Percentiles rank a stretch among this genome's conserved stretches.
These are phyloP conservation scores for Chaetomium fimeti DNA, from an alignment of 495 filamentous ascomycete genomes.

Conservation along the genomic window DNA sequence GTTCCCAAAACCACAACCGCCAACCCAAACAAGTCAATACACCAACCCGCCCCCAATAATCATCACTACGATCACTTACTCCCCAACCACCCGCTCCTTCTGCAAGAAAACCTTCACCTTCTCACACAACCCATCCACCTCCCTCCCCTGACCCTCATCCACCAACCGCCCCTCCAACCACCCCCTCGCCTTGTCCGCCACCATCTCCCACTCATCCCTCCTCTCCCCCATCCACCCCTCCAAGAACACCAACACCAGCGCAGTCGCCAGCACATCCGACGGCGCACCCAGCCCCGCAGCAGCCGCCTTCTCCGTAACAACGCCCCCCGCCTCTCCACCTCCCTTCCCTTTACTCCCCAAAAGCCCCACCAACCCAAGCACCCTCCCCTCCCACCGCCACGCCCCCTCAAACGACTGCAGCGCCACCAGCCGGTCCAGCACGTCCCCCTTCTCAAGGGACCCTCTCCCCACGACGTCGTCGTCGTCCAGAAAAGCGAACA, in stretches of 20 bases:
- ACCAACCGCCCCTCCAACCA: constrained; percentile 37
- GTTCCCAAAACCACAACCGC: too few species aligned
- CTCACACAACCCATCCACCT: neutral
- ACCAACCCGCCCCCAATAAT: too few species aligned
- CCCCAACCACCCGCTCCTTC: neutral
- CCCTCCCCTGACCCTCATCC: neutral
- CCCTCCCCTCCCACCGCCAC: constrained; percentile 38
- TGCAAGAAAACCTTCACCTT: neutral
- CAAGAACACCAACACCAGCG: constrained; percentile 51
- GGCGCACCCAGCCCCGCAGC: constrained; percentile 5
- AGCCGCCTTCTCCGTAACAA: constrained; percentile 11
- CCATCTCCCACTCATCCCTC: constrained; percentile 56
- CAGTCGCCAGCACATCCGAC: constrained; percentile 43
- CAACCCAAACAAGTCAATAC: too few species aligned
- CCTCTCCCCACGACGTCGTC: neutral
- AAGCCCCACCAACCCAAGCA: constrained; percentile 29
- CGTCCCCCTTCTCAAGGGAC: neutral
- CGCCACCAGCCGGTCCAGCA: constrained; percentile 36
- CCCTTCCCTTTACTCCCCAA: too few species aligned
- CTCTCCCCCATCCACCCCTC: constrained; percentile 40
- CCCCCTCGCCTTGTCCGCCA: constrained; percentile 49
- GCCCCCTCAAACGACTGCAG: constrained; percentile 54
- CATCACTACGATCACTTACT: too few species aligned
- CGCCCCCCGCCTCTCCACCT: constrained; percentile 2
- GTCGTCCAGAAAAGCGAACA: too few species aligned